Conservation (phyloP, 768 basidiomycete species). For the Suillus plorans region DNA sequence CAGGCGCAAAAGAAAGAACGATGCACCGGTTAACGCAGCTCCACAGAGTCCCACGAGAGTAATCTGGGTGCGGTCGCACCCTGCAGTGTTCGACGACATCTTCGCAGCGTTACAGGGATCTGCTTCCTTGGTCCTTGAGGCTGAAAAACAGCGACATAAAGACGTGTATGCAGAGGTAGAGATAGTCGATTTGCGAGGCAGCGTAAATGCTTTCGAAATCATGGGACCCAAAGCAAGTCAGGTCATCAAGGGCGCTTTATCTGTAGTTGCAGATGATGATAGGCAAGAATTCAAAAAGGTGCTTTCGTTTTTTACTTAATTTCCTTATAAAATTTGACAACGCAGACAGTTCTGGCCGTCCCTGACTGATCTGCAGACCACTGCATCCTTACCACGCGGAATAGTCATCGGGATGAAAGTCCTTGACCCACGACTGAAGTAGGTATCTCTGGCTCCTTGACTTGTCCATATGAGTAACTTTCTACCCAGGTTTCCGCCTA, state of each 20-base stretch:
- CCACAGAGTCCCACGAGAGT: constrained; percentile 33
- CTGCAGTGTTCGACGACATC: constrained; percentile 61
- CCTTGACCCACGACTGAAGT: constrained; percentile 87
- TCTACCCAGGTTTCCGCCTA: constrained; percentile 73
- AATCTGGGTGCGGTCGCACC: constrained; percentile 82
- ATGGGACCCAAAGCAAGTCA: constrained; percentile 84
- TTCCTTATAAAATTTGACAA: constrained; percentile 5
- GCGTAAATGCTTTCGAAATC: constrained; percentile 82
- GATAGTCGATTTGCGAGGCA: constrained; percentile 68
- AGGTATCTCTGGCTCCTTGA: constrained; percentile 19
- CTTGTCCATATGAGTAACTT: not conserved
- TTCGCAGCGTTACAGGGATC: constrained; percentile 51
- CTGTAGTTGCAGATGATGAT: constrained; percentile 46
- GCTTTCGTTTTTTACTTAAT: not conserved
- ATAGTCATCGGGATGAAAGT: constrained; percentile 80
- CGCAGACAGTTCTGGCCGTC: constrained; percentile 49
- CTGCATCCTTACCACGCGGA: constrained; percentile 68
- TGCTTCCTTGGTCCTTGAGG: constrained; percentile 49
- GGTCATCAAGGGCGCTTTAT: constrained; percentile 64
- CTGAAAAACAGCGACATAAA: constrained; percentile 24
- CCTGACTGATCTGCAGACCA: constrained; percentile 57
- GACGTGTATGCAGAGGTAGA: constrained; percentile 45
- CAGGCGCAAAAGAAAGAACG: constrained; percentile 25
- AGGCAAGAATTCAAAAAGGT: constrained; percentile 64
- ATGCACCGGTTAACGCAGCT: constrained; percentile 7